Base-by-base conservation (phyloP, 805 yeast species). In the Kodamaea jinghongensis region DNA sequence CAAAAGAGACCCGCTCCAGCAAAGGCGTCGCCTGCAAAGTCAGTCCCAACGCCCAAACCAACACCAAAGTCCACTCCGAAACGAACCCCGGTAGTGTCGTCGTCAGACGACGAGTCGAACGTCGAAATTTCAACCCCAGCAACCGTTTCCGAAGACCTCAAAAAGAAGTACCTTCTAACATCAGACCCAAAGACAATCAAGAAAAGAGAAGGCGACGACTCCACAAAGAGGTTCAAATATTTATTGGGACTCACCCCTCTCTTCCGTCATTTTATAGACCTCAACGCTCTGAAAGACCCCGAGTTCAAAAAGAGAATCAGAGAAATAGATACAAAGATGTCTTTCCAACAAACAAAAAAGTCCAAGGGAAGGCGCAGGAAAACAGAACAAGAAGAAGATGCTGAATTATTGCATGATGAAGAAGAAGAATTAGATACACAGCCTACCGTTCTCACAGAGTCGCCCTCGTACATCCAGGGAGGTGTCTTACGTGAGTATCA, bases 341-440 rank as follows among this genome's bases (percentile, higher is more conserved):
- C 71, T 16, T 67, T 68, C 35, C 58, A 64, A 28, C 63, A 61
- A 36, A 47, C 50, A 11, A 50, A 41, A 28, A 40, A 53, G 47
- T 44, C 34, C 4, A 48, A 49, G 43, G 47, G 67, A 17, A 81
- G 93, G 35, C 79, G 86, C 39, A 75, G 97, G 48, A 93, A 90
- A 55, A 81, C 96, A 0, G 98, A 93, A 62, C 84, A 87, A 61
- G 97, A 91, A 60, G 99, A 91, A 63, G 98, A 91, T 60, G 95
- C 88, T 2, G 97, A 91, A 60, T 71, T 91, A 42, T 73, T 91
- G 54, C 78, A 81, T 41, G 96, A 85, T 42, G 96, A 88, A 60
- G 87, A 78, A 46, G 76, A 70, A 33, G 70, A 61, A 28, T 73
- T 69, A 25, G 78, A 73, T 27, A 70, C 82, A 3, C 62, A 59